phyloP scores from a whole-genome alignment of 2,329 filamentous ascomycete species.

The Ophiostoma himal-ulmi region DNA sequence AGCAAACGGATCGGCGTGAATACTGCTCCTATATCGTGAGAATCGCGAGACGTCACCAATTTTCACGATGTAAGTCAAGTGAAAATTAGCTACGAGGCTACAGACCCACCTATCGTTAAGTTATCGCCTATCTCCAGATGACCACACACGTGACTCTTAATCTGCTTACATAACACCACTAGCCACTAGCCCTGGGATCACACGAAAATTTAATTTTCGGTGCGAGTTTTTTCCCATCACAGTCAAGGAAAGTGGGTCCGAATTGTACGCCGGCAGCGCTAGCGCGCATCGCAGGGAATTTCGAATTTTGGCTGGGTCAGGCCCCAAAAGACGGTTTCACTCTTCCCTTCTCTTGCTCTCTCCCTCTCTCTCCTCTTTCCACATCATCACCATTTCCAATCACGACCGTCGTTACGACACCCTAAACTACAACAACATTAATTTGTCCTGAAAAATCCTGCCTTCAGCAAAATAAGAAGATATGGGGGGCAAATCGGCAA shows the following conservation, averaged over 20 bases:
- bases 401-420: constrained; percentile 14
- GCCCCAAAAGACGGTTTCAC: constrained; percentile 8
- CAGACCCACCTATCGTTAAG: background rate
- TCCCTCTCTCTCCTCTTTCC: background rate
- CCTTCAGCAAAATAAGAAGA: constrained; percentile 86
- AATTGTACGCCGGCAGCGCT: background rate
- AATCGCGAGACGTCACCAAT: background rate
- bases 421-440: constrained; percentile 22
- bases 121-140: constrained; percentile 9
- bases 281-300: constrained; percentile 11
- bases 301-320: background rate
- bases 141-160: background rate
- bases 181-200: constrained; percentile 9
- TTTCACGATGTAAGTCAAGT: constrained; percentile 12
- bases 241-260: background rate
- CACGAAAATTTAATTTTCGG: constrained; percentile 16
- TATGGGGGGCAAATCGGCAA: constrained; percentile 91
- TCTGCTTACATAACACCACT: background rate
- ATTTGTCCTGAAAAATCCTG: constrained; percentile 95
- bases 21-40: background rate
- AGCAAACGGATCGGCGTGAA: background rate
- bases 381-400: constrained; percentile 19
- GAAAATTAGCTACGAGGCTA: constrained; percentile 13
- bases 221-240: constrained; percentile 12
- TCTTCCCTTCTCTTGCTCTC: background rate